Conservation (phyloP, 768 basidiomycete genomes). For the Tylopilus sp. region DNA sequence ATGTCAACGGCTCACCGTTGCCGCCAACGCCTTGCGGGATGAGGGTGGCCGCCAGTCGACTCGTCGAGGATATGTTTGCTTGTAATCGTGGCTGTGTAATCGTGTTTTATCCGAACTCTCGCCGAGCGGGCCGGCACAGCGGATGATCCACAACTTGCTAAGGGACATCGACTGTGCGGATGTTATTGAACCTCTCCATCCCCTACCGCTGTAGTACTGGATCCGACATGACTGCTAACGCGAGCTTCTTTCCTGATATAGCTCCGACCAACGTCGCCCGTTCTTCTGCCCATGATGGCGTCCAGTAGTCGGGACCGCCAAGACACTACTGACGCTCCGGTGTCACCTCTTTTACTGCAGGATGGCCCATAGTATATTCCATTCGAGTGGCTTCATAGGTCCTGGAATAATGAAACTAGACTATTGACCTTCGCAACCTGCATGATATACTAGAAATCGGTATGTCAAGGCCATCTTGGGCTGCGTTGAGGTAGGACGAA, state of each 20-base stretch:
- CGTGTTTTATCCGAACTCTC: not conserved
- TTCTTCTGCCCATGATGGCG: not conserved
- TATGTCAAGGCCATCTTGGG: conserved; percentile 17
- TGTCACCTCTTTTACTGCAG: conserved; percentile 10
- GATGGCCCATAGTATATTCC: conserved; percentile 19
- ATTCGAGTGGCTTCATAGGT: not conserved
- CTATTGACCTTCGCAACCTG: not conserved
- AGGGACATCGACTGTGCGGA: not conserved
- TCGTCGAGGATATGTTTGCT: no score
- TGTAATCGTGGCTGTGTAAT: not conserved
- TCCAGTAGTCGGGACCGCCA: not conserved
- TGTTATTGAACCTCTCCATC: no score
- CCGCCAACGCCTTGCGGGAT: conserved; percentile 6
- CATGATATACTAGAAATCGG: conserved; percentile 7
- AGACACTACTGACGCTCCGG: conserved; percentile 6
- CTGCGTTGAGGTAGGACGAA: conserved; percentile 27
- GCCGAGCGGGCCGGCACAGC: no score
- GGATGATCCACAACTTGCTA: not conserved
- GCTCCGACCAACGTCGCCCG: not conserved
- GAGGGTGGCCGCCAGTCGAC: conserved; percentile 7
- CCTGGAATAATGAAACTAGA: not conserved
- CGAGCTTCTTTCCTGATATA: not conserved
- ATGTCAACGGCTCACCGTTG: no score
- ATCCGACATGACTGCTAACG: not conserved
- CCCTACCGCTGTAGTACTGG: conserved; percentile 8